Percentiles rank a stretch among this genome's conserved stretches.
These are phyloP conservation scores for Deuterostichococcus epilithicus DNA, from an alignment of 139 green algal species.

Conservation along the genomic window DNA sequence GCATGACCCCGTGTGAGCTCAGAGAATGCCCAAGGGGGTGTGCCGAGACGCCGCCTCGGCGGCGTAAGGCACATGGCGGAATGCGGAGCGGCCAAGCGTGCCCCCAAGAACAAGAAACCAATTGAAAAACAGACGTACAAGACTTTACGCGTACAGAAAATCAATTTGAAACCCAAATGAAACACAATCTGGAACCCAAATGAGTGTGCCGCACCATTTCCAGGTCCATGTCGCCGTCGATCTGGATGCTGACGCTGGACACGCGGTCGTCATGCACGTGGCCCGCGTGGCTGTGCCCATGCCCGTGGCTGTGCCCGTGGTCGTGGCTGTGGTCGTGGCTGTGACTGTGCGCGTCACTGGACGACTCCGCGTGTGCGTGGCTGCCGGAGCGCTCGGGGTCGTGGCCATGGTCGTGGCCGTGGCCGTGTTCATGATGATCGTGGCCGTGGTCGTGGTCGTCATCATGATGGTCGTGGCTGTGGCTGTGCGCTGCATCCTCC, in stretches of 20 bases:
- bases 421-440: conserved; percentile 22
- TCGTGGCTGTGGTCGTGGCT: conserved; percentile 33
- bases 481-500: conserved; percentile 28
- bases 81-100: too few species aligned
- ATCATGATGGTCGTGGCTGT: conserved; percentile 18
- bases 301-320: conserved; percentile 21
- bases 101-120: too few species aligned
- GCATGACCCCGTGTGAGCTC: too few species aligned
- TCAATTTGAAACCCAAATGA: too few species aligned
- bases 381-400: too few species aligned
- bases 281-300: conserved; percentile 16
- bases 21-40: too few species aligned
- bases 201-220: conserved; percentile 26
- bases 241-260: conserved; percentile 63
- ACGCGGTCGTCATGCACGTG: conserved; percentile 67
- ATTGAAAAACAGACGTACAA: too few species aligned
- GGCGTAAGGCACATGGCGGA: too few species aligned
- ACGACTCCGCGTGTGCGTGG: conserved; percentile 1
- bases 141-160: too few species aligned
- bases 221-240: conserved; percentile 91
- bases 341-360: conserved; percentile 19
- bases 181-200: too few species aligned
- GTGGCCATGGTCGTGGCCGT: conserved; percentile 22
- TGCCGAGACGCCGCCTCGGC: too few species aligned
- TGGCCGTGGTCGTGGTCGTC: conserved; percentile 14